Evolutionary conservation across 2,329 filamentous ascomycete species (phyloP), one percentile per base, ranked within the genome.

Genomic region (Nemania sp.): DNA sequence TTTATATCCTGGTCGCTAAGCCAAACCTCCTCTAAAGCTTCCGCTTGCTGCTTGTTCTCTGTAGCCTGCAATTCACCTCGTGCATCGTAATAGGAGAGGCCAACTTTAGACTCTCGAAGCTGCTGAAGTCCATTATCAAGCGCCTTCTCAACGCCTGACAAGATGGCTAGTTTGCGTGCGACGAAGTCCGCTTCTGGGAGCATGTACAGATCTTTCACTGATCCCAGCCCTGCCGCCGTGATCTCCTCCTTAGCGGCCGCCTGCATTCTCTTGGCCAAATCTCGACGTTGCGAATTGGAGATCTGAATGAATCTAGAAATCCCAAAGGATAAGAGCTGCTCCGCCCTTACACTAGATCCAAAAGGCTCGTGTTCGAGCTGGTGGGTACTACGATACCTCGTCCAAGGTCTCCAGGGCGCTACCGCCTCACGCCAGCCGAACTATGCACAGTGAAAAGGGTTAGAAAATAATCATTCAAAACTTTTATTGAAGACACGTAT

Each of bases 381-480:
- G 26, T 44, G 43, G 5, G 43, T 34, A 15, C 30, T 24, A 11
- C 53, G 53, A 40, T 56, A 39, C 23, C 26, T 40, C 2, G 14
- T 33, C 48, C 48, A 56, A 34, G 12, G 9, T 28, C 15, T 20
- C 53, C 53, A 56, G 28, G 5, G 37, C 17, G 53, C 53, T 12
- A 56, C 43, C 28, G 31, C 40, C 42, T 56, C 53, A 33, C 48
- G 48, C 53, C 53, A 56, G n/a, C 53, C 53, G 12, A 48, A 52
- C 53, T 56, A 43, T 34, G 2, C 17, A 43, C 17, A 49, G 34
- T 17, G 15, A 15, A 15, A 6, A 8, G 36, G 51, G 19, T 52
- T 34, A 36, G 17, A 52, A 36, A 17, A 23, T 37, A 3, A 9
- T 17, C 7, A 26, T 23, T 31, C 2, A 28, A 15, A 24, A 12